A percentile compares a stretch with the other conserved stretches of the same genome.
These are phyloP conservation scores for Kodamaea neixiangensis DNA, from an alignment of 805 yeast genomes.

Conservation along the genomic window DNA sequence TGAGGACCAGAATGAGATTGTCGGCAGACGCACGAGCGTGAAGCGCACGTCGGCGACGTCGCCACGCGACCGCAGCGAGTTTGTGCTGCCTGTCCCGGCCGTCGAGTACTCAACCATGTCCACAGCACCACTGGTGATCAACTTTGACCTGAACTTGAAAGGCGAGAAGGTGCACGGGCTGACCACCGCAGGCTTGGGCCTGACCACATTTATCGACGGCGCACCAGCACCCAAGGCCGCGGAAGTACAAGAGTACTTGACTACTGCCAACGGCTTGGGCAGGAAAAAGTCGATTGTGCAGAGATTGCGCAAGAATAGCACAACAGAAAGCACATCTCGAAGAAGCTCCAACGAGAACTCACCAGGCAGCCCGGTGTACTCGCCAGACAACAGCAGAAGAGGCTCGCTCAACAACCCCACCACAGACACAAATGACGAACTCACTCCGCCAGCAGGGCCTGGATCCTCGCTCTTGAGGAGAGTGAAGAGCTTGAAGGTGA, in stretches of 20 bases:
- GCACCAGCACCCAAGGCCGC: constrained; percentile 76
- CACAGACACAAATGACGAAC: constrained; percentile 12
- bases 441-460: constrained; percentile 14
- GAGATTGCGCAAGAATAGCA: constrained; percentile 50
- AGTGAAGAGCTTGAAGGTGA: constrained; percentile 87
- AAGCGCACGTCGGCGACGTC: constrained; percentile 12
- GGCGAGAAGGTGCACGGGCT: constrained; percentile 82
- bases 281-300: constrained; percentile 86
- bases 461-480: constrained; percentile 65
- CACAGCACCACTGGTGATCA: constrained; percentile 48
- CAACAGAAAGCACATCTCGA: constrained; percentile 31
- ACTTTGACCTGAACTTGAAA: constrained; percentile 70
- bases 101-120: constrained; percentile 18
- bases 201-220: constrained; percentile 91
- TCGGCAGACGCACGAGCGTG: constrained; percentile 26
- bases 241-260: constrained; percentile 27
- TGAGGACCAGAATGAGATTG: constrained; percentile 43
- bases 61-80: not conserved
- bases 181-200: constrained; percentile 84
- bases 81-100: constrained; percentile 14
- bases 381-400: constrained; percentile 16
- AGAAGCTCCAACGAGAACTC: constrained; percentile 31
- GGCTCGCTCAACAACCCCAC: constrained; percentile 13
- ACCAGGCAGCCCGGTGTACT: constrained; percentile 11
- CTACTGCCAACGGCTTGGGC: constrained; percentile 43